Conservation (phyloP, 2,329 filamentous ascomycete species). For the Curvularia sp. region DNA sequence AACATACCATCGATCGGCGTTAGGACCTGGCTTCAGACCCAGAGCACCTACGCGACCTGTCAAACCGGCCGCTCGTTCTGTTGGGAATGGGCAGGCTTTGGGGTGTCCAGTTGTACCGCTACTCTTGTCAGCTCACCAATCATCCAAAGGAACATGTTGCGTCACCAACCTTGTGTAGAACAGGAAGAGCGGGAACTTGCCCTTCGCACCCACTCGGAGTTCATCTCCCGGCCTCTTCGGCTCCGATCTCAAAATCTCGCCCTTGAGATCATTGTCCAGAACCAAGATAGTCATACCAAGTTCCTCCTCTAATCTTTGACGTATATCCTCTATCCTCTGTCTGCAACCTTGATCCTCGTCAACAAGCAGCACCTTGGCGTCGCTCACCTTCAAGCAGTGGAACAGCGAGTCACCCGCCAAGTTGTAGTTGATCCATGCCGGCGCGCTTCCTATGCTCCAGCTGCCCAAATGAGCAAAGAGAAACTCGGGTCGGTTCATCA, state of each 20-base stretch:
- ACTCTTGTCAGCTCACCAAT: constrained; percentile 17
- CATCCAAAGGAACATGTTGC: neutral
- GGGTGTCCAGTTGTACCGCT: constrained; percentile 78
- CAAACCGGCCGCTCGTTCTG: constrained; percentile 54
- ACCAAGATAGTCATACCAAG: constrained; percentile 65
- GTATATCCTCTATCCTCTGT: constrained; percentile 63
- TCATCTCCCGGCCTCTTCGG: constrained; percentile 62
- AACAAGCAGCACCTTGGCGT: constrained; percentile 56
- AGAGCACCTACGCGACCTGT: constrained; percentile 48
- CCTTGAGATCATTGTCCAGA: constrained; percentile 59
- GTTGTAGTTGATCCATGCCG: constrained; percentile 75
- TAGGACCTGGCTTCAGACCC: constrained; percentile 49
- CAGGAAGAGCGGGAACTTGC: constrained; percentile 65
- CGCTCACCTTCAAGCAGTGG: constrained; percentile 69
- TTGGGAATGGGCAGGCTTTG: constrained; percentile 71
- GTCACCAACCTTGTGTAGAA: constrained; percentile 69
- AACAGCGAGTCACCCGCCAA: constrained; percentile 68
- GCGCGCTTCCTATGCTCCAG: constrained; percentile 70
- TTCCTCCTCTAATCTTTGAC: constrained; percentile 58
- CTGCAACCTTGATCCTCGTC: constrained; percentile 59
- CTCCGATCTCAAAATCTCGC: constrained; percentile 57
- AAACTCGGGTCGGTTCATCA: constrained; percentile 73
- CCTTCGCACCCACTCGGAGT: constrained; percentile 60
- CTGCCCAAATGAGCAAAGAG: constrained; percentile 70
- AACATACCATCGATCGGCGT: constrained; percentile 71